Conservation (phyloP, 2,329 filamentous ascomycete species). For the Ascochyta fabae region DNA sequence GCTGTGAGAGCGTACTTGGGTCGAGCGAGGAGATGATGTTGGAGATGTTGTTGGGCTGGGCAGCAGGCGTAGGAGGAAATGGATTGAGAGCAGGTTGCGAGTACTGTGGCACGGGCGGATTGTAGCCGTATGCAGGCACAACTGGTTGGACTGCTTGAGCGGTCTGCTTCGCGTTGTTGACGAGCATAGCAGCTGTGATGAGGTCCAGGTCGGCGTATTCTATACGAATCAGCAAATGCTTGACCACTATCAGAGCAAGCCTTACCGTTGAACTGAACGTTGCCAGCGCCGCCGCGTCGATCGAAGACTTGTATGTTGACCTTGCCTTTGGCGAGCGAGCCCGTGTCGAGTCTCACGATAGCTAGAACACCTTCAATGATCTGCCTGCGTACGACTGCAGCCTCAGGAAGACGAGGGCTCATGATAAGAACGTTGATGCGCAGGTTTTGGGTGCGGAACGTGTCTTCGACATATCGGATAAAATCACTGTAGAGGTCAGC, state of each 20-base stretch:
- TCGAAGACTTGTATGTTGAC: constrained; percentile 88
- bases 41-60: constrained; percentile 64
- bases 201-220: constrained; percentile 87
- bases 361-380: constrained; percentile 88
- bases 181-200: constrained; percentile 77
- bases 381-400: constrained; percentile 81
- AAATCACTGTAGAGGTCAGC: constrained; percentile 64
- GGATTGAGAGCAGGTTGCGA: constrained; percentile 46
- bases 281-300: constrained; percentile 73
- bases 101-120: constrained; percentile 27
- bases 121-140: constrained; percentile 36
- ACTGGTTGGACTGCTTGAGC: constrained; percentile 45
- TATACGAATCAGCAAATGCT: constrained; percentile 38
- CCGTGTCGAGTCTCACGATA: constrained; percentile 76
- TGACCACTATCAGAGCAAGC: neutral
- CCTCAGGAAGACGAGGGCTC: constrained; percentile 75
- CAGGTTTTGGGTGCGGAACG: constrained; percentile 74
- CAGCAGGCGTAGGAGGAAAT: constrained; percentile 41
- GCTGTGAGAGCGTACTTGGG: constrained; percentile 71
- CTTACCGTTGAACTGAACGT: constrained; percentile 77
- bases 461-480: constrained; percentile 79
- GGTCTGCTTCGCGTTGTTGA: constrained; percentile 70
- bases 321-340: constrained; percentile 72
- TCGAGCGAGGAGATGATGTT: constrained; percentile 73
- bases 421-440: constrained; percentile 81